Evolutionary conservation across 2,329 filamentous ascomycete species (phyloP).

Genomic region (Xylariaceae sp.): DNA sequence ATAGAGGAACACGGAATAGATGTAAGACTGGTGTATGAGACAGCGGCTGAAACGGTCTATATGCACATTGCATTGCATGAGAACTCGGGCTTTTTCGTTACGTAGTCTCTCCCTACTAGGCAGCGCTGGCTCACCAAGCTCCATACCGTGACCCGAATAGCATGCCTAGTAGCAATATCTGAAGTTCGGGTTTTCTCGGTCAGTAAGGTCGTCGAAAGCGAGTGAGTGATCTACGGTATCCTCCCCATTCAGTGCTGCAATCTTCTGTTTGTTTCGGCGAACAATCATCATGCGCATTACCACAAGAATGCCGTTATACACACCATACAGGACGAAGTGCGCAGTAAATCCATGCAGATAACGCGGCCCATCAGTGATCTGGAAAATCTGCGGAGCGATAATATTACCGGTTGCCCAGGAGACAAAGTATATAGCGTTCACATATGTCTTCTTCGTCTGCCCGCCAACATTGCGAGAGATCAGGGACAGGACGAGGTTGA

Average conservation of each 20-base stretch:
- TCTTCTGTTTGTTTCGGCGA: slow-evolving; percentile 23
- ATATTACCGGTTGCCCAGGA: slow-evolving; percentile 43
- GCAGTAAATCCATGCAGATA: slow-evolving; percentile 36
- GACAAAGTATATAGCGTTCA: slow-evolving; percentile 40
- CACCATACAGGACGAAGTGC: slow-evolving; percentile 35
- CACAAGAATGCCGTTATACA: slow-evolving; percentile 32
- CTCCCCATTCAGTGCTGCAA: slow-evolving; percentile 4
- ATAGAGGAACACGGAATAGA: too few species aligned
- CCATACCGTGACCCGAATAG: too few species aligned
- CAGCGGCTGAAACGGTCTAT: too few species aligned
- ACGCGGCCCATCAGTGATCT: slow-evolving; percentile 32
- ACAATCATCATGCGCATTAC: slow-evolving; percentile 24
- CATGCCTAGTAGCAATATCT: slow-evolving; percentile 8
- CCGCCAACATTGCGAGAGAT: slow-evolving; percentile 42
- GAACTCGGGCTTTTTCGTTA: too few species aligned
- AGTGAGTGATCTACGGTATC: slow-evolving; percentile 5
- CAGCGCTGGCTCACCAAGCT: too few species aligned
- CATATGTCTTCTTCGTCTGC: slow-evolving; percentile 43
- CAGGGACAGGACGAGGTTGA: slow-evolving; percentile 41
- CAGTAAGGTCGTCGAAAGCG: slow-evolving; percentile 17
- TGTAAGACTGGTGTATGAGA: too few species aligned
- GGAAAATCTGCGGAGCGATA: slow-evolving; percentile 33
- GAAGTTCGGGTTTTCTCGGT: slow-evolving; percentile 20
- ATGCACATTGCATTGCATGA: too few species aligned
- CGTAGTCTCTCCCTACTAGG: too few species aligned